phyloP scores from a whole-genome alignment of 2,329 filamentous ascomycete genomes.

The Xylaria arbuscula region DNA sequence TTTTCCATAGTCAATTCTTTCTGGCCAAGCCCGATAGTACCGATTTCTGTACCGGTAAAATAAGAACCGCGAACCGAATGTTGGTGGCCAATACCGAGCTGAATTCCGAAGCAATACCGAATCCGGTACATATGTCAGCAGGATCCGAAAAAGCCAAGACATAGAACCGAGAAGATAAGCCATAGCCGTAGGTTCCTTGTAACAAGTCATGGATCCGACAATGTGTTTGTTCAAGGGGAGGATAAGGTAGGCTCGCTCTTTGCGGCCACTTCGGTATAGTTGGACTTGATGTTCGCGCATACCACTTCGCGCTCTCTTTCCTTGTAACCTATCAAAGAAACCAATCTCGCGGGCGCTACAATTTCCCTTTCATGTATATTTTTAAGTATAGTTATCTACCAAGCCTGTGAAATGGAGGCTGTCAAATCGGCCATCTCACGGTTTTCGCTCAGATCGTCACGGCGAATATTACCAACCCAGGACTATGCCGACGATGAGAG shows the following conservation, averaged over 20 bases:
- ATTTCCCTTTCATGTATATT: neutral
- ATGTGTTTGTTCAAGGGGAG: neutral
- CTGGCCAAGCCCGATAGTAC: neutral
- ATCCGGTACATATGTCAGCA: constrained; percentile 18
- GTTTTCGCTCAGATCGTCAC: constrained; percentile 11
- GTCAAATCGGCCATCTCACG: constrained; percentile 12
- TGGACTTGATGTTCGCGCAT: too few relatives aligned
- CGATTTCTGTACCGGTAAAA: too few relatives aligned
- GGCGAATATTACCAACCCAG: neutral
- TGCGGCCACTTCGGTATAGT: neutral
- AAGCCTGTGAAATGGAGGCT: constrained; percentile 6
- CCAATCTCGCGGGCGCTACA: neutral
- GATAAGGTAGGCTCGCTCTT: neutral
- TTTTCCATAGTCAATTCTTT: neutral
- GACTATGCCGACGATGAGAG: constrained; percentile 12
- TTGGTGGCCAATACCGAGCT: constrained; percentile 7
- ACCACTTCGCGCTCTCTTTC: neutral
- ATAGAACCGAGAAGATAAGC: neutral
- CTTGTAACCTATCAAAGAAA: neutral
- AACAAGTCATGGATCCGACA: neutral
- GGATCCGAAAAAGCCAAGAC: constrained; percentile 7
- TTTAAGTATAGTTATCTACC: neutral
- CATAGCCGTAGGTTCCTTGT: neutral
- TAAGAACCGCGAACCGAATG: neutral
- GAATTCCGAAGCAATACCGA: constrained; percentile 23